Evolutionary conservation across 2,329 filamentous ascomycete genomes (phyloP).

Genomic region (Erysiphe neolycopersici): DNA sequence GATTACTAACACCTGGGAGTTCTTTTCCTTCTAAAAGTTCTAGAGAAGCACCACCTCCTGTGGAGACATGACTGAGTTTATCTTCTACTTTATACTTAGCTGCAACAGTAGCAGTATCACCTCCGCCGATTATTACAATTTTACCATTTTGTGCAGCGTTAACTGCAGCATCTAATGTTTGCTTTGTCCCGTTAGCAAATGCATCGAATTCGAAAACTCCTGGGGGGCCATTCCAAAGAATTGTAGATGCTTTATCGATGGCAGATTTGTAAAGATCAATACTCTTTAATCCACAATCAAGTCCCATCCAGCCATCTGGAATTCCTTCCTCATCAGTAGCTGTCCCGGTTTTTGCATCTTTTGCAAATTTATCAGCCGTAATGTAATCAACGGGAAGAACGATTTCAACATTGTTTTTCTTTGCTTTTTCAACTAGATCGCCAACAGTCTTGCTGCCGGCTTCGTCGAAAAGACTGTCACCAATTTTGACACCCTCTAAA

Average conservation of each 20-base stretch:
- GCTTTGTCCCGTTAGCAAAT: constrained; percentile 81
- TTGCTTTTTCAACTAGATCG: constrained; percentile 76
- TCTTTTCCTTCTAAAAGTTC: constrained; percentile 97
- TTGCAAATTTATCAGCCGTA: constrained; percentile 82
- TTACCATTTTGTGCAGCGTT: constrained; percentile 56
- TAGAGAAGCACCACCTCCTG: constrained; percentile 79
- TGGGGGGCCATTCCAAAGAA: constrained; percentile 95
- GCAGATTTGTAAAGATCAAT: constrained; percentile 69
- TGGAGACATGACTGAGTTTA: constrained; percentile 95
- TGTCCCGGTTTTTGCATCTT: constrained; percentile 53
- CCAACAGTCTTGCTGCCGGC: constrained; percentile 76
- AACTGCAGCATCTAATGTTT: constrained; percentile 70
- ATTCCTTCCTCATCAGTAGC: constrained; percentile 77
- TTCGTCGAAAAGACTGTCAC: constrained; percentile 79
- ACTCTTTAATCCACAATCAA: constrained; percentile 79
- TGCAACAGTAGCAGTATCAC: constrained; percentile 91
- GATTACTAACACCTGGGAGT: constrained; percentile 71
- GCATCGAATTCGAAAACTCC: constrained; percentile 95
- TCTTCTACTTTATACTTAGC: constrained; percentile 92
- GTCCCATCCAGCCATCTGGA: constrained; percentile 91
- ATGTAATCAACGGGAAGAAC: constrained; percentile 88
- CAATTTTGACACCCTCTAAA: constrained; percentile 72
- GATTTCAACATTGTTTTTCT: constrained; percentile 86
- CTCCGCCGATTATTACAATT: constrained; percentile 95
- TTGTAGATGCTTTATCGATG: constrained; percentile 74